Evolutionary conservation across 768 basidiomycete genomes (phyloP), one percentile per base, ranked within the genome.

Genomic region (Coprinopsis cinerea): DNA sequence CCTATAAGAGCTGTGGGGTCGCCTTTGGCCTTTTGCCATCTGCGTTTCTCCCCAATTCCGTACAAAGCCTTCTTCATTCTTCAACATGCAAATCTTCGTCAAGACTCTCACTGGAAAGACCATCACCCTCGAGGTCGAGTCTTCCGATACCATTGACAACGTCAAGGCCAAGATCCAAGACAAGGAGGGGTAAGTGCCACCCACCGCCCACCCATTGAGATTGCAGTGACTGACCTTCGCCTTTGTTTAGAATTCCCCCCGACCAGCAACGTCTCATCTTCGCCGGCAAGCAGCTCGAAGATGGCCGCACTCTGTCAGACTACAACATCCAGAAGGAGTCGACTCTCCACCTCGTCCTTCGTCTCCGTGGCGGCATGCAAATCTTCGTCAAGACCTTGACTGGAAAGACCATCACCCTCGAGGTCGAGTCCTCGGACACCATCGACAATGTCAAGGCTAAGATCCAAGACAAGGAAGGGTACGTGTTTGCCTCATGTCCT

Each of bases 251-350:
- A 7, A 50, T 81, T 30, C 75, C 86, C 18, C 92, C 91, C 22
- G 89, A 92, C 69, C 92, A 92, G 59, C 91, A 94, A 63, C 91
- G 93, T 55, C 71, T 95, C n/a, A 95, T 95, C 73, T 95, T 94
- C 55, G 92, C 92, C 40, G 92, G 92, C 53, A 94, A 95, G 71
- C 92, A 94, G 65, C 80, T 96, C 23, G 92, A 95, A 66, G 93
- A 96, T 61, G 93, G 93, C 2, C 84, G 92, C 43, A 95, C 88
- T 2, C 75, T 92, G 0, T 88, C 86, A 6, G 88, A 89, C 57
- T 91, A 92, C 64, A 91, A 92, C 65, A 93, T 95, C 58, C 92
- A 95, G 79, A 94, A 94, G 74, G 92, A 95, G 72, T 89, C 85
- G 0, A 94, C 92, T 32, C 85, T 95, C 47, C 92, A 94, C 60